Conservation (phyloP, 371 early-diverging fungal species). For the Nematocida ironsii region DNA sequence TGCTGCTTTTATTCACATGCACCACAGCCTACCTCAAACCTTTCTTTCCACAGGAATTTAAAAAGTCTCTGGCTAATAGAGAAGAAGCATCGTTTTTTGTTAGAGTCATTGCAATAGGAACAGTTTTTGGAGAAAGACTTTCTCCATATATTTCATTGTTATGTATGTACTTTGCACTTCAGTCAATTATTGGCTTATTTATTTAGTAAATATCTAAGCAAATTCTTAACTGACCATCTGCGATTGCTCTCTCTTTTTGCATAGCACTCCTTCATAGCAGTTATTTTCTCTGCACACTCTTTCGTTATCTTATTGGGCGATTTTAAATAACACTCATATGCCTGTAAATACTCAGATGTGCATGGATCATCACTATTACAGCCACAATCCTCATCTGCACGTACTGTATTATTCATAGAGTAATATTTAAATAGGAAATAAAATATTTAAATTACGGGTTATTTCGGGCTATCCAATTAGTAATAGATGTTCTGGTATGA, state of each 20-base stretch:
- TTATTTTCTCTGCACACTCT: constrained; percentile 10
- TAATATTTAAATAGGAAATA: too few relatives aligned
- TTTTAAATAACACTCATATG: constrained; percentile 52
- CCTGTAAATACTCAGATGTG: constrained; percentile 24
- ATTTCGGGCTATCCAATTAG: too few relatives aligned
- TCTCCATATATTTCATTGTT: constrained; percentile 60
- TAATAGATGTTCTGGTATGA: too few relatives aligned
- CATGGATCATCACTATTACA: constrained; percentile 1
- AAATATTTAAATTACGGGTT: too few relatives aligned
- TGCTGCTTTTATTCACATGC: constrained; percentile 75
- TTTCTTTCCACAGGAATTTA: constrained; percentile 75
- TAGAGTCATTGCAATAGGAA: constrained; percentile 58
- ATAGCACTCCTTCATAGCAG: constrained; percentile 28
- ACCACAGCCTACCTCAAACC: constrained; percentile 76
- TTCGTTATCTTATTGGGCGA: constrained; percentile 4
- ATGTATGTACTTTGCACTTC: constrained; percentile 56
- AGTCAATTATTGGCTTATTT: constrained; percentile 58
- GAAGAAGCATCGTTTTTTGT: constrained; percentile 72
- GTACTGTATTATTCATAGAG: not conserved
- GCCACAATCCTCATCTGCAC: not conserved
- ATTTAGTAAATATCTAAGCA: not conserved
- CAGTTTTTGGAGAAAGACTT: constrained; percentile 67
- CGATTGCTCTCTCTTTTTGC: not conserved
- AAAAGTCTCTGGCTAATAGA: constrained; percentile 66
- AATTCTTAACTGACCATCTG: not conserved